Percentiles rank a stretch among this genome's conserved stretches.
phyloP scores from a whole-genome alignment of 176 grass and related monocot genomes.

The Typha latifolia region DNA sequence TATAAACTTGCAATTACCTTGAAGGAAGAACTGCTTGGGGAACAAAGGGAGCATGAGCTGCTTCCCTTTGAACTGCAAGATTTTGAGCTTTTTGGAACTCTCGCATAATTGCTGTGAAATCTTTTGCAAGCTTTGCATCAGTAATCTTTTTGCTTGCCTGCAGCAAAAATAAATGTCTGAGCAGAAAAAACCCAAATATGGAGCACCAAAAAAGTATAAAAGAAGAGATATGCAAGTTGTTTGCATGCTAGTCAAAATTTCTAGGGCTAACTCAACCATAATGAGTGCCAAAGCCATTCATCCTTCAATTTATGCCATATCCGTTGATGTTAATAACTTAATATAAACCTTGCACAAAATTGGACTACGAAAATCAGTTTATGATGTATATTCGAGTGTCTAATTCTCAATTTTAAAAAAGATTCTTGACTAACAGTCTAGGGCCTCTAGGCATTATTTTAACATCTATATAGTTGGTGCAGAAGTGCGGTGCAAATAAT shows the following conservation, averaged over 20 bases:
- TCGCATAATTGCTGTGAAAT: conserved; percentile 73
- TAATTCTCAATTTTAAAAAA: too few relatives aligned
- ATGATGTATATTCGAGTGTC: neutral
- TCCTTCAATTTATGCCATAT: neutral
- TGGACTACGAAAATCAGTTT: neutral
- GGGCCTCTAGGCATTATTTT: too few relatives aligned
- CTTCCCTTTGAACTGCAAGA: conserved; percentile 75
- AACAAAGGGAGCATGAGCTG: conserved; percentile 46
- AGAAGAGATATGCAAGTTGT: neutral
- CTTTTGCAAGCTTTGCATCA: conserved; percentile 92
- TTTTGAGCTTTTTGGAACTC: conserved; percentile 78
- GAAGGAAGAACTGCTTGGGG: conserved; percentile 44
- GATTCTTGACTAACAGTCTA: too few relatives aligned
- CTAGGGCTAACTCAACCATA: neutral
- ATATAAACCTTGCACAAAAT: neutral
- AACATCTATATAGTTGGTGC: too few relatives aligned
- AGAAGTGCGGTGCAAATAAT: too few relatives aligned
- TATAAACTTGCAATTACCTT: conserved; percentile 22
- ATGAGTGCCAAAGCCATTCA: neutral
- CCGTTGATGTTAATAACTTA: too few relatives aligned
- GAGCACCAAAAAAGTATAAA: neutral
- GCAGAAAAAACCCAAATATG: neutral
- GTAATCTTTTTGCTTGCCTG: conserved; percentile 73
- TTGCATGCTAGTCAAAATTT: neutral
- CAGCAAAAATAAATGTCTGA: conserved; percentile 8